Evolutionary conservation across 2,329 filamentous ascomycete species (phyloP), one percentile per base, ranked within the genome.

Genomic region (Amesomyces nigricolor): DNA sequence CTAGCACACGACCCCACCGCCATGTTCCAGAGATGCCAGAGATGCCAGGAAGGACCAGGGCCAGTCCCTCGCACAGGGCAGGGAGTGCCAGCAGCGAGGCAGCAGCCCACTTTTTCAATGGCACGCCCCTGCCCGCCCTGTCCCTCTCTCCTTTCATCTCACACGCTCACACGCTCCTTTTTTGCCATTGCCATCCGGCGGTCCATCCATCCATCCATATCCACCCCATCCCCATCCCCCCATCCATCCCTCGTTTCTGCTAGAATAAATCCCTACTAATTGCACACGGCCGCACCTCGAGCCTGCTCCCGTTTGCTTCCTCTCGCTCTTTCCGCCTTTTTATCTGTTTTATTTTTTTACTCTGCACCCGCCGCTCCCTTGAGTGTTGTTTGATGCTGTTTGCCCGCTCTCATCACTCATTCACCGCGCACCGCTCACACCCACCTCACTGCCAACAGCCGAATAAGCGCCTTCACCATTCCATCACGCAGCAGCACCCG

Each of bases 191-290:
- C 30, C 17, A 19, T 19, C 17, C 17, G 17, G 17, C 17, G 17
- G 17, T 19, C 39, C 38, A 30, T 40, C 13, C 26, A 43, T 40
- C 32, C 11, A 45, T 46, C 50, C 43, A 19, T 19, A 19, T 19
- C 17, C 17, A 19, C 17, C 17, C 17, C 7, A 10, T 32, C 30
- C 7, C 30, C 30, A 32, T 32, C 10, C 7, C 30, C 30, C 30
- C 30, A 32, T 32, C 37, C 35, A 44, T 47, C 51, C 13, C 46
- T 49, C 46, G n/a, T 45, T 54, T 53, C 42, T 30, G 37, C 44
- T 22, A 35, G 32, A 19, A 30, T 47, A 55, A 58, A 37, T 51
- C 47, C 58, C 56, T 61, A 60, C 45, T 59, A 62, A 50, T 59
- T 54, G 50, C 55, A 51, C 43, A 42, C 54, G 49, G 48, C 54